Percentiles rank a stretch among this genome's conserved stretches.
These are phyloP conservation scores for Xylaria scruposa DNA, from an alignment of 495 filamentous ascomycete genomes.

Conservation along the genomic window DNA sequence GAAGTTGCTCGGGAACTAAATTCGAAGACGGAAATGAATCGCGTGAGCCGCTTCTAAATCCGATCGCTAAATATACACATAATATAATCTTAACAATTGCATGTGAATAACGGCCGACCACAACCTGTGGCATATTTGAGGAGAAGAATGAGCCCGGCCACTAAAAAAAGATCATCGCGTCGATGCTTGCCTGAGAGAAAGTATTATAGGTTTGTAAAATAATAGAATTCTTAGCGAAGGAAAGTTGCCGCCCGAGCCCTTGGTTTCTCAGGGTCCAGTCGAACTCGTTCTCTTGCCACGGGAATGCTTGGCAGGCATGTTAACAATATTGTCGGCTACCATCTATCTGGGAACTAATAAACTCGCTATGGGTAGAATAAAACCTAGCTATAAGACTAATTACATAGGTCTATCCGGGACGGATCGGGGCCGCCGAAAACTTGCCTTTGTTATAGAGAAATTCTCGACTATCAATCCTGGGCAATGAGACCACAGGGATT, in stretches of 20 bases:
- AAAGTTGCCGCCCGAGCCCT: neutral
- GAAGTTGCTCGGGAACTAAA: too few species aligned
- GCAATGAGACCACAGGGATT: neutral
- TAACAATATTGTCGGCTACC: neutral
- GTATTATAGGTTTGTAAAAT: neutral
- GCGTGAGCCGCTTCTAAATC: neutral
- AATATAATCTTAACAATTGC: neutral
- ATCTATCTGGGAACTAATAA: neutral
- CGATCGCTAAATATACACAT: neutral
- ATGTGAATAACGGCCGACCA: neutral
- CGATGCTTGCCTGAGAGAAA: neutral
- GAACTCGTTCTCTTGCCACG: neutral
- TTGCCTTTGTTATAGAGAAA: neutral
- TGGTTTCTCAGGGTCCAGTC: neutral
- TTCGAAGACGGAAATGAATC: neutral
- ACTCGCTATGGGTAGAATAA: neutral
- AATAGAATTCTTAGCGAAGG: neutral
- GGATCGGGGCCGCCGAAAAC: neutral
- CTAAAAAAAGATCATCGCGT: too few species aligned
- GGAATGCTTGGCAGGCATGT: neutral
- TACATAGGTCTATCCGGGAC: neutral
- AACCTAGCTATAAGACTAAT: neutral
- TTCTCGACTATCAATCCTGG: neutral
- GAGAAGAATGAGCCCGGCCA: neutral
- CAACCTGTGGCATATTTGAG: neutral